Percentiles rank a stretch among this genome's conserved stretches.
These are phyloP conservation scores for Prunus davidiana DNA, from an alignment of 306 rosid species.

Conservation along the genomic window DNA sequence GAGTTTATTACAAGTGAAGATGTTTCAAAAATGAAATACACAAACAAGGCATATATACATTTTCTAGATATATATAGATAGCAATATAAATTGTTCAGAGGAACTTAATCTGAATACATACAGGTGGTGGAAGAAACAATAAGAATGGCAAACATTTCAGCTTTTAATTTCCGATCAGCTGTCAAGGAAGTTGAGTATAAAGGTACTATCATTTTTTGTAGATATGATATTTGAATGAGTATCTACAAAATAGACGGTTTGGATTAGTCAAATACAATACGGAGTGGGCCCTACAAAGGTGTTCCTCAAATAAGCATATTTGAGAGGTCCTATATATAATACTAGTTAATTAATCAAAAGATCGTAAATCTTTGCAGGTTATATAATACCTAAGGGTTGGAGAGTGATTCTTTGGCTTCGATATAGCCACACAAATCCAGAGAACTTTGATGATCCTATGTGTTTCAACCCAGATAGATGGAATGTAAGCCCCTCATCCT, in stretches of 20 bases:
- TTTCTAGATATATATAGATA: too few species aligned
- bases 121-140: constrained; percentile 32
- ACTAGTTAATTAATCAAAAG: too few species aligned
- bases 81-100: too few species aligned
- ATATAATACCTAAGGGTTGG: constrained; percentile 29
- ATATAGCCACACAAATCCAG: constrained; percentile 22
- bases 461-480: constrained; percentile 31
- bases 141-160: constrained; percentile 38
- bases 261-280: too few species aligned
- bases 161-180: constrained; percentile 13
- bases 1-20: constrained; percentile 37
- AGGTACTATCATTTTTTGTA: constrained; percentile 7
- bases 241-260: too few species aligned
- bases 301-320: too few species aligned
- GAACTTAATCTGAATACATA: too few species aligned
- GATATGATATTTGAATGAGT: too few species aligned
- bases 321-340: too few species aligned
- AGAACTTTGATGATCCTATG: constrained; percentile 30
- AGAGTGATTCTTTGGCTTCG: constrained; percentile 18
- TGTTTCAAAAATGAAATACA: constrained; percentile 31
- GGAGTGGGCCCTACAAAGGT: accelerated
- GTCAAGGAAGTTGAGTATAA: constrained; percentile 31
- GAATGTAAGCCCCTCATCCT: constrained; percentile 5
- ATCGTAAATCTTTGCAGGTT: constrained; percentile 16
- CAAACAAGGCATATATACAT: constrained; percentile 28